Evolutionary conservation across 306 rosid species (phyloP).

Genomic region (Quercus cerris): DNA sequence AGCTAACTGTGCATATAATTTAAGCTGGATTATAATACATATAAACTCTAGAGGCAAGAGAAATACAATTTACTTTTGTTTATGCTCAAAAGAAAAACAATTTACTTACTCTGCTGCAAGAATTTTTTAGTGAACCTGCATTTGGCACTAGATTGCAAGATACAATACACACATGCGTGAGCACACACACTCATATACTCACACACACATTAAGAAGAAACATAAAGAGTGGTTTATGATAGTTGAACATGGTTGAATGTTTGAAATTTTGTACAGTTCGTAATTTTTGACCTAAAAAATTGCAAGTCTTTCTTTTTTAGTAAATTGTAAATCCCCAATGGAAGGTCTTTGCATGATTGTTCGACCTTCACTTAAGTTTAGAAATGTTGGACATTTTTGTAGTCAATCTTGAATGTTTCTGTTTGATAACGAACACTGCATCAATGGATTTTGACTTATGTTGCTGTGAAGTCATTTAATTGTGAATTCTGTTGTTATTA

Average conservation of each 20-base stretch:
- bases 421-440: not conserved
- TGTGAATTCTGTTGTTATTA: constrained; percentile 3
- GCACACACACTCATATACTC: no score
- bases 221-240: not conserved
- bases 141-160: not conserved
- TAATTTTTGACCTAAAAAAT: not conserved
- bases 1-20: not conserved
- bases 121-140: not conserved
- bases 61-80: not conserved
- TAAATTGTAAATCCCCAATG: not conserved
- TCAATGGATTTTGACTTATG: not conserved
- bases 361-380: not conserved
- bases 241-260: not conserved
- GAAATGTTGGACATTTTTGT: not conserved
- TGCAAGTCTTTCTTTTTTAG: not conserved
- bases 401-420: not conserved
- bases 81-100: not conserved
- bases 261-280: not conserved
- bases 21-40: not conserved
- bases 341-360: not conserved
- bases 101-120: not conserved
- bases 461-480: constrained; percentile 13
- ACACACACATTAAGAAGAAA: not conserved
- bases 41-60: not conserved
- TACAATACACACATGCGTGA: no score